Evolutionary conservation across 169 alveolate species (phyloP).

Genomic region (Pseudocohnilembus persalinus): DNA sequence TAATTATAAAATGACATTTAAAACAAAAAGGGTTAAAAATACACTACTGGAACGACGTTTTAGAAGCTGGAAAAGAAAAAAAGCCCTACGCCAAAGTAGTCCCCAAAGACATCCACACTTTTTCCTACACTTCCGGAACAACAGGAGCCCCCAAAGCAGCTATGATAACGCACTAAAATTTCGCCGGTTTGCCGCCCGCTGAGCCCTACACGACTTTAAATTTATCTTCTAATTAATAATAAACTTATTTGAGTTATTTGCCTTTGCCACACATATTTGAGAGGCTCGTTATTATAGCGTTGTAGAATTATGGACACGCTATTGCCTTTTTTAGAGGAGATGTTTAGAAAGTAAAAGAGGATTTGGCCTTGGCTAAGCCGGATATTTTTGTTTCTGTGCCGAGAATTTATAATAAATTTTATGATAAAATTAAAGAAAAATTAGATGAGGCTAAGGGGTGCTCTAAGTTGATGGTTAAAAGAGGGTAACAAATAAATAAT

Average conservation of each 20-base stretch:
- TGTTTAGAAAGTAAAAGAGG: constrained; percentile 88
- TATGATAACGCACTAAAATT: constrained; percentile 89
- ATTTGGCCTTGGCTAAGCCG: constrained; percentile 83
- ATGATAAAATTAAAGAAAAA: constrained; percentile 53
- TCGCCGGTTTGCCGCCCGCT: constrained; percentile 70
- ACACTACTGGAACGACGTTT: constrained; percentile 15
- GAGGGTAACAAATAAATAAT: no score
- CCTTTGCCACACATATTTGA: constrained; percentile 97
- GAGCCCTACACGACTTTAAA: constrained; percentile 37
- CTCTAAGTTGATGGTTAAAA: no score
- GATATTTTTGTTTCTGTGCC: constrained; percentile 89
- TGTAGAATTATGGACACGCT: constrained; percentile 72
- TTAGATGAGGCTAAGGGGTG: constrained; percentile 26
- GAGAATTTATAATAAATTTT: constrained; percentile 75
- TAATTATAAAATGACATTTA: constrained; percentile 17
- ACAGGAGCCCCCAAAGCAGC: constrained; percentile 99
- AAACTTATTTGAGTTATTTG: constrained; percentile 90
- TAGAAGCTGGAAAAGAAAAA: constrained; percentile 32
- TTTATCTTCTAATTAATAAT: constrained; percentile 57
- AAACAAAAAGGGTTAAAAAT: constrained; percentile 31
- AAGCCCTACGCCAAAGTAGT: constrained; percentile 52
- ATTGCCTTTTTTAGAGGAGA: constrained; percentile 93
- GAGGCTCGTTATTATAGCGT: constrained; percentile 74
- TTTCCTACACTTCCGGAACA: constrained; percentile 98
- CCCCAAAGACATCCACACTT: constrained; percentile 82